These are phyloP conservation scores for Talaromyces sp. DNA, from an alignment of 2,329 filamentous ascomycete genomes.

Conservation along the genomic window DNA sequence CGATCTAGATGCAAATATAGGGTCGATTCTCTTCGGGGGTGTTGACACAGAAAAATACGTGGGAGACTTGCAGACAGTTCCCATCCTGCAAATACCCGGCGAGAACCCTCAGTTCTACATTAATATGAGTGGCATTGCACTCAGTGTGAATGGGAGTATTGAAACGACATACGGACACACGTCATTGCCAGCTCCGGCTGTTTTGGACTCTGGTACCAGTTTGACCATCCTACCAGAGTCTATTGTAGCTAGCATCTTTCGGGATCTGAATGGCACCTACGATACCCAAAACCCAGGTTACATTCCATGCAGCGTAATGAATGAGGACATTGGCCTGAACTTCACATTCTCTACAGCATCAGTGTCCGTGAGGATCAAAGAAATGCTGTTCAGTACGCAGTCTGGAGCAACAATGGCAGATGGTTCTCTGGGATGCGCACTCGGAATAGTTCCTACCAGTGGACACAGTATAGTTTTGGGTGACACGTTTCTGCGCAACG, in stretches of 20 bases:
- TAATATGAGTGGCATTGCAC: neutral
- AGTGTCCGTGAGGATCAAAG: neutral
- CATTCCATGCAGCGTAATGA: neutral
- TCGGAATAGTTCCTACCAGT: slow-evolving; percentile 60
- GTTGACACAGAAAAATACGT: slow-evolving; percentile 62
- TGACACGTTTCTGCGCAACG: slow-evolving; percentile 66
- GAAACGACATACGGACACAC: neutral
- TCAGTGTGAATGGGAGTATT: neutral
- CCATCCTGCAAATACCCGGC: slow-evolving; percentile 37
- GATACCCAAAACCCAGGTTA: neutral
- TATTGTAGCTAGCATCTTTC: neutral
- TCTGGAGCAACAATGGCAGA: neutral
- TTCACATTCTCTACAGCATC: neutral
- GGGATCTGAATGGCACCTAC: neutral
- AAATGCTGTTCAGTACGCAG: neutral
- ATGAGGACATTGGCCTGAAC: neutral
- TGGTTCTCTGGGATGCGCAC: slow-evolving; percentile 46
- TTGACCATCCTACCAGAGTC: neutral
- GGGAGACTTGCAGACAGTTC: slow-evolving; percentile 60
- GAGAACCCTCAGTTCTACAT: neutral
- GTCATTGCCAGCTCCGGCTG: neutral
- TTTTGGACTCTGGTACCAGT: neutral
- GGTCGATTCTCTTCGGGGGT: slow-evolving; percentile 69
- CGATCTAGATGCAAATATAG: slow-evolving; percentile 59
- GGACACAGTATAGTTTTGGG: slow-evolving; percentile 56